A percentile compares a stretch with the other conserved stretches of the same genome.
Conservation (phyloP, 371 early-diverging fungal species). For the Umbelopsis sp. region DNA sequence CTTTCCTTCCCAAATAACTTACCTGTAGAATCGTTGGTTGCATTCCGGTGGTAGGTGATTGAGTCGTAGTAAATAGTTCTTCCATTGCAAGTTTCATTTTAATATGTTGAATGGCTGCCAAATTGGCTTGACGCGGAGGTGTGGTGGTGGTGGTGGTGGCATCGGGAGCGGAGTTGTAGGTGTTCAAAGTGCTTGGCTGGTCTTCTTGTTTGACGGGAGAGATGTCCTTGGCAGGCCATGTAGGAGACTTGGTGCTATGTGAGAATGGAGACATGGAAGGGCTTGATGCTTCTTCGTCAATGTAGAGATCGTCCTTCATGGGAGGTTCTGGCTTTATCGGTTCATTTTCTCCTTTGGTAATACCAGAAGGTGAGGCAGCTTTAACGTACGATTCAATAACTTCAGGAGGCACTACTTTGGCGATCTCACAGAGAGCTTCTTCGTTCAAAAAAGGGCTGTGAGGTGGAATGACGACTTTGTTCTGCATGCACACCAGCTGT, state of each 20-base stretch:
- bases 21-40: constrained; percentile 9
- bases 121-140: constrained; percentile 5
- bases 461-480: constrained; percentile 29
- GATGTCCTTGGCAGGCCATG: not conserved
- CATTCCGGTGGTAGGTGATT: constrained; percentile 9
- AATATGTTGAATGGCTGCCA: constrained; percentile 9
- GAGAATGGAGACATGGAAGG: not conserved
- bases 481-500: constrained; percentile 38
- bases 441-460: constrained; percentile 32
- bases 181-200: not conserved
- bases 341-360: constrained; percentile 26
- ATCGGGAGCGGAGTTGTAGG: constrained; percentile 4
- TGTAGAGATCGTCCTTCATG: not conserved
- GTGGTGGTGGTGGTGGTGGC: not conserved
- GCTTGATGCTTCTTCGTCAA: constrained; percentile 1
- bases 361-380: constrained; percentile 24
- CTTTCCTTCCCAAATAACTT: not conserved
- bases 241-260: not conserved
- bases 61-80: not conserved
- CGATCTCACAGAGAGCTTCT: constrained; percentile 29
- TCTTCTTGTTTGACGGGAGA: constrained; percentile 2
- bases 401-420: constrained; percentile 24
- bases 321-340: constrained; percentile 24
- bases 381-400: constrained; percentile 33
- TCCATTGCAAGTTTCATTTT: constrained; percentile 12